Base-by-base conservation (phyloP, 129 eudicot genomes). In the Centrapalus pauciflorus region DNA sequence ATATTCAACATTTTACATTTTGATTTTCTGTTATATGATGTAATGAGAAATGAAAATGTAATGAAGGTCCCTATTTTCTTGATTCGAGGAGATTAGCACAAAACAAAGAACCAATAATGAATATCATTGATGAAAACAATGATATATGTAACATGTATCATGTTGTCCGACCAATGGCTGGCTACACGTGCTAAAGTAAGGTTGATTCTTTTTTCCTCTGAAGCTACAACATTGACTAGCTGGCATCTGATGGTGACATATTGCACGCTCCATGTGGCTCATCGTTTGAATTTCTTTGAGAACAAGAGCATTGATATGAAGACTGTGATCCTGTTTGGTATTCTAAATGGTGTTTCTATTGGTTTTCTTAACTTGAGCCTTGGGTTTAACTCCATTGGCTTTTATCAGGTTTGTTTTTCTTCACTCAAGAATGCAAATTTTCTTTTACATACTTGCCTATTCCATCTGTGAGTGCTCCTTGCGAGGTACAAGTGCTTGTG, bases 161-260 rank as follows among this genome's bases (percentile, higher is more conserved):
- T 27, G 32, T 55, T 68, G 25, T 67, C 37, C n/a, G 14, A 29
- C 61, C 59, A 24, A 43, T 13, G 34, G 45, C 14, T 32, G 70
- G n/a, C n/a, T n/a, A n/a, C n/a, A n/a, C 25, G 30, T 34, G 7
- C 60, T 55, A 43, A 74, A 30, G 11, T n/a, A 74, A 46, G 20
- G 3, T 33, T 45, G 12, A n/a, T 20, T 14, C 23, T 32, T 23
- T 33, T 0, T 26, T 55, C 20, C 0, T 50, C 43, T 79, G 57
- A 83, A 93, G 98, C 98, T 50, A 88, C 98, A 62, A 93, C 98
- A 30, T 86, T 93, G 77, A 93, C 98, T 10, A 93, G 98, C 65
- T 93, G 98, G 98, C 98, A 93, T 76, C 79, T 93, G 41, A 76
- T 93, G 95, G 98, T 93, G 41, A 93, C 98, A 73, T 93, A 83